Evolutionary conservation across 192 early-diverging fungal species (phyloP), one percentile per base, ranked within the genome.

Genomic region (Backusella sp.): DNA sequence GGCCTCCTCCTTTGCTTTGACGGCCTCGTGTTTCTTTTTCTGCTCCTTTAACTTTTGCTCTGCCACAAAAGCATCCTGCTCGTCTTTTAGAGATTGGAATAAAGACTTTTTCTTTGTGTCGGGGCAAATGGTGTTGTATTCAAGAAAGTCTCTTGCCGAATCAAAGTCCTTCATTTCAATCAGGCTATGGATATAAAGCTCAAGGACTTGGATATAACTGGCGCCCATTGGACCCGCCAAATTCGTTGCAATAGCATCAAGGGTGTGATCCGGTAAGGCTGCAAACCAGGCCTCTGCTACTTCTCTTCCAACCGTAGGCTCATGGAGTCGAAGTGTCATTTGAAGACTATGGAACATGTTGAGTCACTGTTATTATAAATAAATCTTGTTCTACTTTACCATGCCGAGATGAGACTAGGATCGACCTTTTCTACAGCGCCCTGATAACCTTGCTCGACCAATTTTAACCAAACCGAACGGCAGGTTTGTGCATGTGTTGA

Each of bases 241-340:
- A 35, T 53, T 21, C n/a, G 17, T 30, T 28, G 69, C 69, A 21
- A 71, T 36, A 68, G 68, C 37, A 68, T 73, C 76, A 7, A 66
- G 14, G 6, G 68, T 74, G 14, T 39, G 9, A 37, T 83, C 82
- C 7, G 78, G 44, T 62, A 83, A n/a, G 62, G 37, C 39, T 0
- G 77, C 70, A 56, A 77, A 77, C 82, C 82, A 83, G 67, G 72
- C 49, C 44, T 83, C 82, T 32, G 73, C 78, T 28, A 80, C 42
- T 46, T 83, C 78, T 68, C 73, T 79, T 14, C 75, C 82, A 1
- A 80, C 78, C 6, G 19, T 41, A 32, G 67, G 65, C 19, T 68
- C 66, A 67, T 68, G 26, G 9, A 72, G 23, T 42, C 66, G 62
- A 14, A 83, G 39, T 4, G 76, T 56, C 76, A 82, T 73, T 62